Conservation (phyloP, 495 filamentous ascomycete genomes). For the Podospora pseudocomata region DNA sequence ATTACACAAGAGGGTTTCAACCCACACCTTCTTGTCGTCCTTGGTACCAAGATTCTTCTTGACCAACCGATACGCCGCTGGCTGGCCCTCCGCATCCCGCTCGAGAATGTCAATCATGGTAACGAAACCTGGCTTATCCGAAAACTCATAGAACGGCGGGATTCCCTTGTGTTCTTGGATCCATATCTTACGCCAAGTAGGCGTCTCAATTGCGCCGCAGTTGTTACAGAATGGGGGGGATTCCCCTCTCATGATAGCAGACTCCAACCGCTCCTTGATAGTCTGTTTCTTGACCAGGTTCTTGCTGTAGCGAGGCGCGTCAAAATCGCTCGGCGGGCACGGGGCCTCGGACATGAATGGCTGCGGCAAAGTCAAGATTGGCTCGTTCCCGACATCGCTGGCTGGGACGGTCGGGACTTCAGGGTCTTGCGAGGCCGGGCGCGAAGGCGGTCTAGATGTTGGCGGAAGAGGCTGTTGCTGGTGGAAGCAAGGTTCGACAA, state of each 20-base stretch:
- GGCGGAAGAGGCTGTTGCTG: slow-evolving; percentile 16
- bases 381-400: slow-evolving; percentile 24
- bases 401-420: slow-evolving; percentile 14
- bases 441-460: slow-evolving; percentile 19
- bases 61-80: slow-evolving; percentile 62
- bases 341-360: slow-evolving; percentile 26
- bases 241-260: slow-evolving; percentile 64
- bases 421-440: slow-evolving; percentile 21
- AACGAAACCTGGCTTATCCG: slow-evolving; percentile 61
- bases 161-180: slow-evolving; percentile 60
- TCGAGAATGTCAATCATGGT: slow-evolving; percentile 63
- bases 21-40: slow-evolving; percentile 62
- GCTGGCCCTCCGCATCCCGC: slow-evolving; percentile 54
- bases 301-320: slow-evolving; percentile 39
- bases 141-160: slow-evolving; percentile 60
- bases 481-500: slow-evolving; percentile 10
- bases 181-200: slow-evolving; percentile 91
- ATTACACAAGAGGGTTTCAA: slow-evolving; percentile 78
- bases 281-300: slow-evolving; percentile 55
- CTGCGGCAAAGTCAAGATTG: slow-evolving; percentile 17
- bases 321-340: slow-evolving; percentile 30
- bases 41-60: slow-evolving; percentile 64
- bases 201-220: slow-evolving; percentile 91
- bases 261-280: slow-evolving; percentile 62
- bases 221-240: slow-evolving; percentile 84